These are phyloP conservation scores for Mortierella antarctica DNA, from an alignment of 192 early-diverging fungal species.

Conservation along the genomic window DNA sequence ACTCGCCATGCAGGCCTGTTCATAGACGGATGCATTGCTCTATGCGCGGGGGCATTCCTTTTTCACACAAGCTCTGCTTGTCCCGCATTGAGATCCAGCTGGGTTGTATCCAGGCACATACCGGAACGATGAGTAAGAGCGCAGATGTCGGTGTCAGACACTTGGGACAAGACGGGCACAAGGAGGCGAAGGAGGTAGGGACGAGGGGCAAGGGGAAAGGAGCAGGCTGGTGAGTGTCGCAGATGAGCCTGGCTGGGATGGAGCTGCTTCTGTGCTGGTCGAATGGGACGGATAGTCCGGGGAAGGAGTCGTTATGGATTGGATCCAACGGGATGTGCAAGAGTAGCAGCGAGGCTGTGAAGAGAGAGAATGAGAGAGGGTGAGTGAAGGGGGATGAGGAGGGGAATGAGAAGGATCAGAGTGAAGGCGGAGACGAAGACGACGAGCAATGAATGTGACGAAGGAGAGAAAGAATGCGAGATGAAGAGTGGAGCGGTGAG, in stretches of 20 bases:
- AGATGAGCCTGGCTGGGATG: too few species aligned
- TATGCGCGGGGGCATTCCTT: too few species aligned
- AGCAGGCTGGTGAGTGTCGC: not conserved
- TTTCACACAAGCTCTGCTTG: too few species aligned
- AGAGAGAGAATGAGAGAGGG: not conserved
- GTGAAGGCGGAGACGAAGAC: not conserved
- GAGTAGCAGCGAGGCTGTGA: not conserved
- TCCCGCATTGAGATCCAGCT: too few species aligned
- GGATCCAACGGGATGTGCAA: not conserved
- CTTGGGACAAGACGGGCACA: not conserved
- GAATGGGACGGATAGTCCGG: too few species aligned
- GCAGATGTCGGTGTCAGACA: too few species aligned
- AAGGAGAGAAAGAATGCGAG: not conserved
- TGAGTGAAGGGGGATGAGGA: not conserved
- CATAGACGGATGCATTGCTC: too few species aligned
- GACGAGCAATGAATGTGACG: not conserved
- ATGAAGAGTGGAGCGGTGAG: not conserved
- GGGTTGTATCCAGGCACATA: too few species aligned
- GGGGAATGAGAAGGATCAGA: not conserved
- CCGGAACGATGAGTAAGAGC: too few species aligned
- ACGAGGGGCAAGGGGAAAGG: not conserved
- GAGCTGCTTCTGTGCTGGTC: too few species aligned
- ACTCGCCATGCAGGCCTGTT: too few species aligned
- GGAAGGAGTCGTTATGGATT: too few species aligned
- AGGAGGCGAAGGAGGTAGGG: not conserved